These are phyloP conservation scores for Malania oleifera DNA, from an alignment of 164 flowering plant genomes.

Conservation along the genomic window DNA sequence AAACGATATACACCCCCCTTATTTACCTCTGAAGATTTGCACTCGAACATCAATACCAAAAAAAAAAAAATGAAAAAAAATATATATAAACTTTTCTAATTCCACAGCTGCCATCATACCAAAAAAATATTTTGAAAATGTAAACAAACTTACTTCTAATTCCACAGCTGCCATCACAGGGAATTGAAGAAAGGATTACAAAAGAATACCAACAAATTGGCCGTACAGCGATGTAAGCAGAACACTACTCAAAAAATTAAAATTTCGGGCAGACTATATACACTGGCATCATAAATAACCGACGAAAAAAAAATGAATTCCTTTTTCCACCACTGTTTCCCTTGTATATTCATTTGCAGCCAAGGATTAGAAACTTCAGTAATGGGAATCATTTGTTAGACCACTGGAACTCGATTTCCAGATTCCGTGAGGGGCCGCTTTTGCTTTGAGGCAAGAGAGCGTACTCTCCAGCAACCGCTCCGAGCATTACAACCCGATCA, in stretches of 20 bases:
- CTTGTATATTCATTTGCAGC: conserved; percentile 13
- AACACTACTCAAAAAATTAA: conserved; percentile 16
- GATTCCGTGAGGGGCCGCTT: conserved; percentile 74
- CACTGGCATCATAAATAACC: conserved; percentile 26
- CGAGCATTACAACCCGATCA: conserved; percentile 91
- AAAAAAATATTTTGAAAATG: not conserved
- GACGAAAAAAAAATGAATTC: conserved; percentile 4
- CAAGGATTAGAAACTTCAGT: conserved; percentile 2
- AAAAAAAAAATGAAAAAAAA: conserved; percentile 3
- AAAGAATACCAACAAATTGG: conserved; percentile 35
- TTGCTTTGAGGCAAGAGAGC: conserved; percentile 82
- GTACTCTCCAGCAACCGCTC: conserved; percentile 93
- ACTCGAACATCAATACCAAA: conserved; percentile 9
- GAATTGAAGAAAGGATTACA: conserved; percentile 20
- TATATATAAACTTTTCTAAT: not conserved
- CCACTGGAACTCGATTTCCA: conserved; percentile 97
- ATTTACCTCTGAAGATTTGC: conserved; percentile 10
- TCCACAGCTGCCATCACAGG: not conserved
- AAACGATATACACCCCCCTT: not conserved
- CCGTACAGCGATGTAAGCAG: conserved; percentile 7
- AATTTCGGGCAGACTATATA: conserved; percentile 29
- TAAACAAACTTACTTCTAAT: not conserved
- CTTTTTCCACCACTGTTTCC: conserved; percentile 4
- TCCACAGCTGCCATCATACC: not conserved
- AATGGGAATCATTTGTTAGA: conserved; percentile 52